Percentiles rank a stretch among this genome's conserved stretches.
Conservation (phyloP, 345 rosid species). For the Eucalyptus marginata region DNA sequence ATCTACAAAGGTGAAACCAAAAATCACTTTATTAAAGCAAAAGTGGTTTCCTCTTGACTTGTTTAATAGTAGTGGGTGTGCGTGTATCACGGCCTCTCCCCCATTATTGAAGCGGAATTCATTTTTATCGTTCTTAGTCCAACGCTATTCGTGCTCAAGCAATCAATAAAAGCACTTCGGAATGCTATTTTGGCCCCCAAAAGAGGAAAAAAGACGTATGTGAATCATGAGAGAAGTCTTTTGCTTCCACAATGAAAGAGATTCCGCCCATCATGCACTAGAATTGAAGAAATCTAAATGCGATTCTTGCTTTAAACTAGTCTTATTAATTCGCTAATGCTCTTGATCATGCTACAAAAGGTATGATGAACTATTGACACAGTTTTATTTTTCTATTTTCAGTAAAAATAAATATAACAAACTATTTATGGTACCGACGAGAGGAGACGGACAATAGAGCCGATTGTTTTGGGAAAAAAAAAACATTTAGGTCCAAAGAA, state of each 20-base stretch:
- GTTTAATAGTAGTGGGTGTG: not conserved
- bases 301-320: not conserved
- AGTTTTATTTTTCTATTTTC: not conserved
- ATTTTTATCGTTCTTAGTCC: not conserved
- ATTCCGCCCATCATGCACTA: not conserved
- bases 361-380: not conserved
- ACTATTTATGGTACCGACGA: not conserved
- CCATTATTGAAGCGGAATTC: not conserved
- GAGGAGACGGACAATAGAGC: not conserved
- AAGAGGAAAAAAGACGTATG: not conserved
- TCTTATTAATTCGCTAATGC: not conserved
- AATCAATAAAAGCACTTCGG: not conserved
- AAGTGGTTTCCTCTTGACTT: not conserved
- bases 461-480: not conserved
- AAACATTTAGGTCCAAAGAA: not conserved
- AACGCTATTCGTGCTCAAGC: not conserved
- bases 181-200: not conserved
- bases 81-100: not conserved
- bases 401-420: not conserved
- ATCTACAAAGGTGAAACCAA: not conserved
- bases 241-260: not conserved
- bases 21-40: not conserved
- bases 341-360: not conserved
- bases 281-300: not conserved
- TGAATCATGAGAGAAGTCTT: not conserved